Evolutionary conservation across 345 rosid genomes (phyloP).

Genomic region (Linum trigynum): DNA sequence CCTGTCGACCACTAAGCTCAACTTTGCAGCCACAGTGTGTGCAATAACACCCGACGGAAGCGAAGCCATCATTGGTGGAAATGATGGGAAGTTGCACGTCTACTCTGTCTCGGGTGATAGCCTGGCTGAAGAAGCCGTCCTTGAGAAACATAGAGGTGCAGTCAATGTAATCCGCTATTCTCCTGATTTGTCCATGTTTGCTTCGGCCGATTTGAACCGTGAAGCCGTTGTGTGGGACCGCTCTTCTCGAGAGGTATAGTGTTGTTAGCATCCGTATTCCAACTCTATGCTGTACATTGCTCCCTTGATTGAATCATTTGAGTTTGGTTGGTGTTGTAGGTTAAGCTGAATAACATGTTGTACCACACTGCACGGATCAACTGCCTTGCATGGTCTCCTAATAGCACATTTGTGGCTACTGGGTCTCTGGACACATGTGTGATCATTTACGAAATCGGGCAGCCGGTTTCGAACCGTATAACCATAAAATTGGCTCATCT

Average conservation of each 20-base stretch:
- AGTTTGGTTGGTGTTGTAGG: conserved; percentile 25
- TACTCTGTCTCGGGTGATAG: conserved; percentile 61
- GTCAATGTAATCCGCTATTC: conserved; percentile 73
- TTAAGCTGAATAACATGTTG: conserved; percentile 75
- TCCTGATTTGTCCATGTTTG: conserved; percentile 88
- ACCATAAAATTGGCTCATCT: conserved; percentile 76
- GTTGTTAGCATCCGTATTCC: not conserved
- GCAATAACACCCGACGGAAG: conserved; percentile 79
- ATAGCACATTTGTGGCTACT: conserved; percentile 61
- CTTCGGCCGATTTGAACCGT: conserved; percentile 78
- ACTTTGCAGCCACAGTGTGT: conserved; percentile 69
- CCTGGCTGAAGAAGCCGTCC: conserved; percentile 63
- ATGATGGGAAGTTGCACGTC: conserved; percentile 73
- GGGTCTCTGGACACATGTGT: conserved; percentile 83
- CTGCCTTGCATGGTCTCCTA: conserved; percentile 94
- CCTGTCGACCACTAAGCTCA: conserved; percentile 59
- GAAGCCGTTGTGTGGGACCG: conserved; percentile 91
- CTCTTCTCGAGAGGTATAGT: conserved; percentile 61
- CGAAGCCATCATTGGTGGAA: conserved; percentile 81
- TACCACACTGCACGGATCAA: conserved; percentile 79
- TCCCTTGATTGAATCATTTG: not conserved
- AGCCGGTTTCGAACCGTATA: conserved; percentile 59
- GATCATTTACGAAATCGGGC: conserved; percentile 64
- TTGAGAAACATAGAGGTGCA: conserved; percentile 88
- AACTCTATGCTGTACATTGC: not conserved